Evolutionary conservation across 106 monocot species (phyloP).

Genomic region (Dendrobium nobile): DNA sequence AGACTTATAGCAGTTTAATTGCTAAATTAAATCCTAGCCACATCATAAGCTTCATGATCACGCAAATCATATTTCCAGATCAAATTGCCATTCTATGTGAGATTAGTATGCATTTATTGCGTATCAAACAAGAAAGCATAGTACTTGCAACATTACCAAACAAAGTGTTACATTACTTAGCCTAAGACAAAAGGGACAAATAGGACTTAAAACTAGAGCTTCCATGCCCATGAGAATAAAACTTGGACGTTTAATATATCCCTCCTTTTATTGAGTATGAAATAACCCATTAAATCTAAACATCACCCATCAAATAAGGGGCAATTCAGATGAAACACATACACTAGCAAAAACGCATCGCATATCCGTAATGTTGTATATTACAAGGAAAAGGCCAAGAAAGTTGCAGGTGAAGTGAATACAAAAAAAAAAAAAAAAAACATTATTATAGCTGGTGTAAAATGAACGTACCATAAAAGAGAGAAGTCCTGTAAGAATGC

Average conservation of each 20-base stretch:
- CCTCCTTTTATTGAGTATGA: background rate
- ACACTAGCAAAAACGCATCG: background rate
- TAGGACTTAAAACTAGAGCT: background rate
- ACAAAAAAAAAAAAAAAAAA: background rate
- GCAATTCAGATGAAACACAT: background rate
- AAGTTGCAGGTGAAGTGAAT: background rate
- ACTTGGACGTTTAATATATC: background rate
- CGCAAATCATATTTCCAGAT: background rate
- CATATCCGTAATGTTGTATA: background rate
- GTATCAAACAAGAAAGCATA: background rate
- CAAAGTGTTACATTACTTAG: background rate
- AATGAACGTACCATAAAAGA: slow-evolving; percentile 87
- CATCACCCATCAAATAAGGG: background rate
- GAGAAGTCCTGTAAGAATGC: slow-evolving; percentile 94
- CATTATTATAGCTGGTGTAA: background rate
- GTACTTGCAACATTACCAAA: background rate
- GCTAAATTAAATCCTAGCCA: background rate
- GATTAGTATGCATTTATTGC: background rate
- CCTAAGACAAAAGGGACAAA: background rate
- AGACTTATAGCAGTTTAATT: background rate
- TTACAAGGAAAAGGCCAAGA: background rate
- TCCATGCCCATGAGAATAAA: background rate
- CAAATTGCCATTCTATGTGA: background rate
- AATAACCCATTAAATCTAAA: background rate
- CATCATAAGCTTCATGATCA: background rate